A percentile compares a stretch with the other conserved stretches of the same genome.
Conservation (phyloP, 176 grass and related monocot genomes). For the Hsuehochloa calcarea region DNA sequence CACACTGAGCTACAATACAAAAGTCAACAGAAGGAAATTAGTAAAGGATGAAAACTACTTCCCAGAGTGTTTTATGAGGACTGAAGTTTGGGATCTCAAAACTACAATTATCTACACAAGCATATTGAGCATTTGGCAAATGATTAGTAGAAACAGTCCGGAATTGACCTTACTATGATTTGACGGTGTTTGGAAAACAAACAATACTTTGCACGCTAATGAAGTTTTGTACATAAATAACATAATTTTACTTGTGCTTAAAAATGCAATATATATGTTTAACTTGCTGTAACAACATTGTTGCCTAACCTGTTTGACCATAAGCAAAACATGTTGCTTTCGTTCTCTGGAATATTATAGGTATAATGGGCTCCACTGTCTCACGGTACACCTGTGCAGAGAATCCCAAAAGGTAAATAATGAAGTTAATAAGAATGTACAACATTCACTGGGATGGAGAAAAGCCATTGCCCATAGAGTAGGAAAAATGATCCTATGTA, state of each 20-base stretch:
- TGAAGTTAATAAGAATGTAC: conserved; percentile 3
- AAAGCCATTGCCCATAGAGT: conserved; percentile 1
- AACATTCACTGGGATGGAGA: conserved; percentile 13
- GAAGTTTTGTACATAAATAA: not conserved
- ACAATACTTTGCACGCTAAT: not conserved
- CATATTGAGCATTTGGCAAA: conserved; percentile 11
- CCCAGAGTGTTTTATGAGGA: not conserved
- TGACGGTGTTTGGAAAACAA: not conserved
- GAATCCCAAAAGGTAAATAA: conserved; percentile 20
- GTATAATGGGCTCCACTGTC: conserved; percentile 97
- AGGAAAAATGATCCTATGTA: not conserved
- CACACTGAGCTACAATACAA: not conserved
- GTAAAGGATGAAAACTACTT: not conserved
- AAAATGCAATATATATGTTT: conserved; percentile 10
- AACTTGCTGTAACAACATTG: conserved; percentile 20
- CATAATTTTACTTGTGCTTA: not conserved
- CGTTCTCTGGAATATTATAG: conserved; percentile 94
- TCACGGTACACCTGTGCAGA: conserved; percentile 79
- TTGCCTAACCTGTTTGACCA: conserved; percentile 88
- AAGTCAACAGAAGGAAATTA: not conserved
- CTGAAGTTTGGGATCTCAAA: not conserved
- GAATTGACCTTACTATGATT: not conserved
- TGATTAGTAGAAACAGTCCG: not conserved
- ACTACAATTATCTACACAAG: not conserved
- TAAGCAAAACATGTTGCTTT: conserved; percentile 99